These are phyloP conservation scores for Asterophora lycoperdoides DNA, from an alignment of 768 basidiomycete species.

Conservation along the genomic window DNA sequence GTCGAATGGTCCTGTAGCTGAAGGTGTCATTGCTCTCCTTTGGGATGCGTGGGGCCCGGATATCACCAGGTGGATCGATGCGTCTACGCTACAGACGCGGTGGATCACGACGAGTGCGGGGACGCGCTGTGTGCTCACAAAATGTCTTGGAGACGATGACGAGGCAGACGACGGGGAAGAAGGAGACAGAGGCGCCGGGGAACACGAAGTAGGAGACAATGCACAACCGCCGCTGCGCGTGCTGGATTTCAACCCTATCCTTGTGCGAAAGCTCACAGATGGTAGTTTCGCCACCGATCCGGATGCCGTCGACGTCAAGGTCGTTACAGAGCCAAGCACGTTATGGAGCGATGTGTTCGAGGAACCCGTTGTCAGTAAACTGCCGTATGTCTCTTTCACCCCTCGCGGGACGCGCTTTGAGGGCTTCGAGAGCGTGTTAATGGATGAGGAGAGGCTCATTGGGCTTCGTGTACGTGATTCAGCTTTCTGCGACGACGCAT, in stretches of 20 bases:
- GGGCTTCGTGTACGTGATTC: conserved; percentile 28
- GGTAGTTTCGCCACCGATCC: background rate
- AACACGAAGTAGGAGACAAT: background rate
- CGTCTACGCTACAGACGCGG: conserved; percentile 25
- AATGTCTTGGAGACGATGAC: background rate
- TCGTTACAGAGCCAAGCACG: background rate
- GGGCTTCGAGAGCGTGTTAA: conserved; percentile 29
- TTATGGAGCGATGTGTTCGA: conserved; percentile 19
- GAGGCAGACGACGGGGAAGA: too few relatives aligned
- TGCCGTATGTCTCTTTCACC: conserved; percentile 26
- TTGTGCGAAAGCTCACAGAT: background rate
- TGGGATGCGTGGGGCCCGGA: conserved; percentile 32
- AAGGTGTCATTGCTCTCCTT: conserved; percentile 12
- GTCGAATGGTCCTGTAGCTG: too few relatives aligned
- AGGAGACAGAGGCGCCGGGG: too few relatives aligned
- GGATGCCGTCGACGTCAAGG: background rate
- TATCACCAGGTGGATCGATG: conserved; percentile 30
- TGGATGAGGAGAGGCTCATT: conserved; percentile 40
- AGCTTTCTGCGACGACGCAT: too few relatives aligned
- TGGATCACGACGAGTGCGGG: conserved; percentile 39
- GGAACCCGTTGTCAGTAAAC: conserved; percentile 19
- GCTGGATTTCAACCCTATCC: conserved; percentile 2
- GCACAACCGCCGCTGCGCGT: background rate
- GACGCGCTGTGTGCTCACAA: conserved; percentile 27
- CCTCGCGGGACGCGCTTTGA: background rate